Evolutionary conservation across 2,329 filamentous ascomycete species (phyloP).

Genomic region (Claviceps monticola): DNA sequence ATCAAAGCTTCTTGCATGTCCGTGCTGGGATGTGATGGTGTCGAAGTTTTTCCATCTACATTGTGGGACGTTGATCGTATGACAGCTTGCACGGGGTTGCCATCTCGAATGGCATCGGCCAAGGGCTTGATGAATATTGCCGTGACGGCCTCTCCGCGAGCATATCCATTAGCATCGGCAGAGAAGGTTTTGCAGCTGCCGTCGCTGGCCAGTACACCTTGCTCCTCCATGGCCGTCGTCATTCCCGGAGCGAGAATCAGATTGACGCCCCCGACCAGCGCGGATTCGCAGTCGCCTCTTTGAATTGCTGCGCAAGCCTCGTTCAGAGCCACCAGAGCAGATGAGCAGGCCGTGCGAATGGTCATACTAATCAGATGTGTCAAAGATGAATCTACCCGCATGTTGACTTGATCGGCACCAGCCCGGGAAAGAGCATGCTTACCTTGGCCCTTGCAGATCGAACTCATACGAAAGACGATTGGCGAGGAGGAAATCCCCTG

Average conservation of each 20-base stretch:
- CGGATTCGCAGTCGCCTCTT: slow-evolving; percentile 13
- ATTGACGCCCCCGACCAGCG: slow-evolving; percentile 18
- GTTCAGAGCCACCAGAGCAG: slow-evolving; percentile 21
- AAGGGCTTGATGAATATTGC: slow-evolving; percentile 32
- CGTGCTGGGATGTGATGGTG: slow-evolving; percentile 25
- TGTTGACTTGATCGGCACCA: not conserved
- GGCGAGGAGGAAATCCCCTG: slow-evolving; percentile 14
- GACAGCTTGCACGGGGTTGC: slow-evolving; percentile 27
- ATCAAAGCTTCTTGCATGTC: slow-evolving; percentile 21
- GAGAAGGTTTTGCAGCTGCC: slow-evolving; percentile 26
- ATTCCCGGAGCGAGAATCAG: slow-evolving; percentile 17
- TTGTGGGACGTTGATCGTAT: slow-evolving; percentile 24
- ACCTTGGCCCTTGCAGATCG: slow-evolving; percentile 20
- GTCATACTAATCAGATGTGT: slow-evolving; percentile 9
- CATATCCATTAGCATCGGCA: slow-evolving; percentile 33
- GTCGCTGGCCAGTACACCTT: slow-evolving; percentile 22
- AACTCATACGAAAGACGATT: slow-evolving; percentile 21
- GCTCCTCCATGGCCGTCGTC: slow-evolving; percentile 15
- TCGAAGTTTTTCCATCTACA: slow-evolving; percentile 27
- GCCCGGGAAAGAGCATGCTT: not conserved
- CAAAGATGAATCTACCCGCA: not conserved
- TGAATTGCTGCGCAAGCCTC: slow-evolving; percentile 19
- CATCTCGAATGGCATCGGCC: slow-evolving; percentile 30
- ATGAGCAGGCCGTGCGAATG: slow-evolving; percentile 26
- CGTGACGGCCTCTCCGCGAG: slow-evolving; percentile 32